Percentiles rank a stretch among this genome's conserved stretches.
These are phyloP conservation scores for Delonix regia DNA, from an alignment of 306 rosid genomes.

Conservation along the genomic window DNA sequence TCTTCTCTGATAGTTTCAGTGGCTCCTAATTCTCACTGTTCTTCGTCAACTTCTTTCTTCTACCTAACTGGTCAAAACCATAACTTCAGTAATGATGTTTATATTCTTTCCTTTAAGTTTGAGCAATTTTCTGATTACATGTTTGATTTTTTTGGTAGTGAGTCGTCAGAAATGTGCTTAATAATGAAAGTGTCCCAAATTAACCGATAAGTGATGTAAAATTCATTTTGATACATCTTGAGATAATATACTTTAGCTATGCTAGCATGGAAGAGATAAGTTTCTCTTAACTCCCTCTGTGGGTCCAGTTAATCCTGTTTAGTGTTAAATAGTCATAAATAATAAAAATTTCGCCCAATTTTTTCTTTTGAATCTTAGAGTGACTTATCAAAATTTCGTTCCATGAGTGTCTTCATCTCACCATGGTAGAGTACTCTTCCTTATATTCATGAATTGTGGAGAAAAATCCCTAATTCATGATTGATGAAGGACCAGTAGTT, in stretches of 20 bases:
- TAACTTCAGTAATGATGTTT: background rate
- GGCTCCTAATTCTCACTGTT: slow-evolving; percentile 22
- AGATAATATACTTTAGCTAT: background rate
- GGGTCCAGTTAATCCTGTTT: slow-evolving; percentile 14
- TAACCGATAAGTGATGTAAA: slow-evolving; percentile 17
- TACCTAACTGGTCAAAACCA: background rate
- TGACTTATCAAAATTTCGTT: background rate
- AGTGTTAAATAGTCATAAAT: background rate
- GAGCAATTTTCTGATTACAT: slow-evolving; percentile 3
- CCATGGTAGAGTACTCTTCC: background rate
- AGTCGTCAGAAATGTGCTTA: background rate
- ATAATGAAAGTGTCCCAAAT: slow-evolving; percentile 9
- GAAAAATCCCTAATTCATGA: slow-evolving; percentile 3
- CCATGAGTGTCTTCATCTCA: slow-evolving; percentile 7
- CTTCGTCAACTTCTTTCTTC: background rate
- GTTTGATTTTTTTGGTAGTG: slow-evolving; percentile 7
- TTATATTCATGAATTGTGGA: background rate
- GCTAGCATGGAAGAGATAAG: slow-evolving; percentile 6
- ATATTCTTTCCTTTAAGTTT: background rate
- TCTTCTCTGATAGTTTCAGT: background rate
- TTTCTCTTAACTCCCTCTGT: slow-evolving; percentile 7
- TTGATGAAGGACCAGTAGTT: background rate
- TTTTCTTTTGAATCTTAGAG: background rate
- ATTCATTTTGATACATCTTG: background rate
- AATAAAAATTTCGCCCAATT: background rate